These are phyloP conservation scores for Aspergillus sp. DNA, from an alignment of 2,329 filamentous ascomycete genomes.

Conservation along the genomic window DNA sequence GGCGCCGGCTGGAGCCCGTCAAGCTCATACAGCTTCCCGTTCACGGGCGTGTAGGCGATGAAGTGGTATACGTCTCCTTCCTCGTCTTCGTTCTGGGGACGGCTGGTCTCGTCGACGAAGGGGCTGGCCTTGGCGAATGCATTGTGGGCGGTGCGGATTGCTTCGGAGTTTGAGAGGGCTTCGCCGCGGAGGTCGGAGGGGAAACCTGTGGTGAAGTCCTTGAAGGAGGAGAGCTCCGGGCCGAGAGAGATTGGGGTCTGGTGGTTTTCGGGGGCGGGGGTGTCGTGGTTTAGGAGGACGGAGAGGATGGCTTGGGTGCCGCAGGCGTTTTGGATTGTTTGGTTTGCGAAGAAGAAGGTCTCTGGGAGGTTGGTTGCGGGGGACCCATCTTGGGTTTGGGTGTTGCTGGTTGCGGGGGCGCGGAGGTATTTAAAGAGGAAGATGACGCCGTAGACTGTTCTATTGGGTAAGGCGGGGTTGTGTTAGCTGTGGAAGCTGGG, in stretches of 20 bases:
- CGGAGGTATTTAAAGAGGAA: slow-evolving; percentile 89
- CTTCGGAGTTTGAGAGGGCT: slow-evolving; percentile 67
- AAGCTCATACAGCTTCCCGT: slow-evolving; percentile 83
- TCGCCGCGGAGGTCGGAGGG: slow-evolving; percentile 73
- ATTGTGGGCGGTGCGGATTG: slow-evolving; percentile 80
- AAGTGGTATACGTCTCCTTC: slow-evolving; percentile 93
- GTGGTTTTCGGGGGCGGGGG: slow-evolving; percentile 23
- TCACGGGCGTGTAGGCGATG: slow-evolving; percentile 85
- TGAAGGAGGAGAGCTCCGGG: slow-evolving; percentile 69
- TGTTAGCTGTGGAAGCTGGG: neutral
- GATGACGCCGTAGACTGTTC: slow-evolving; percentile 89
- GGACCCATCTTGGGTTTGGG: slow-evolving; percentile 69
- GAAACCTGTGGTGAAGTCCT: slow-evolving; percentile 82
- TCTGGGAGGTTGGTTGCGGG: slow-evolving; percentile 65
- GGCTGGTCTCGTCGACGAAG: slow-evolving; percentile 87
- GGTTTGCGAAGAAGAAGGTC: slow-evolving; percentile 86
- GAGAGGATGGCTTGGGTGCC: slow-evolving; percentile 93
- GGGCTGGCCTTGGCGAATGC: slow-evolving; percentile 85
- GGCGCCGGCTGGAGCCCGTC: slow-evolving; percentile 92
- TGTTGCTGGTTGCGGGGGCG: slow-evolving; percentile 58
- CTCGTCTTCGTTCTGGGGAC: slow-evolving; percentile 69
- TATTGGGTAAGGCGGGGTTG: slow-evolving; percentile 26
- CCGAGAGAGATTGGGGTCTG: slow-evolving; percentile 65
- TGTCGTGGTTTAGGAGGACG: slow-evolving; percentile 80
- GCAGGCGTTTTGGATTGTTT: slow-evolving; percentile 98